Conservation (phyloP, 2,329 filamentous ascomycete species). For the Nemania bipapillata region DNA sequence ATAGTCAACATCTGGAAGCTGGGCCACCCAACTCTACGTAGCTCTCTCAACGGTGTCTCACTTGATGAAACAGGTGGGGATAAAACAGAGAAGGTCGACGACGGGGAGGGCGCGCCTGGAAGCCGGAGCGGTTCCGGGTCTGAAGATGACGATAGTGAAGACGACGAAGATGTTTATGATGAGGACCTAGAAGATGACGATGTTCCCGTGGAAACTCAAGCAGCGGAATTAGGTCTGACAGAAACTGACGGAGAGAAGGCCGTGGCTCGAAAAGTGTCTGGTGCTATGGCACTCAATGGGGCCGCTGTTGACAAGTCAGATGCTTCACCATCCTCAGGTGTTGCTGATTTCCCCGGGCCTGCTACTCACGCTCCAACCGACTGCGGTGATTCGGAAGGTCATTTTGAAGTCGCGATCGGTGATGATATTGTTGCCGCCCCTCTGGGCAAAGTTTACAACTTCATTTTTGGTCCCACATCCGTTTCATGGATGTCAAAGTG, state of each 20-base stretch:
- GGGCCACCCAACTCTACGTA: slow-evolving; percentile 89
- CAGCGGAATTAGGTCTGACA: slow-evolving; percentile 57
- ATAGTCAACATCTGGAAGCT: slow-evolving; percentile 99
- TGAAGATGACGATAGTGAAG: slow-evolving; percentile 71
- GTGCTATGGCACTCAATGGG: slow-evolving; percentile 59
- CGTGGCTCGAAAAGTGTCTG: slow-evolving; percentile 78
- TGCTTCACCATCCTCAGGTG: slow-evolving; percentile 55
- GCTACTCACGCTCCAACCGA: slow-evolving; percentile 83
- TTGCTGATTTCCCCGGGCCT: slow-evolving; percentile 84
- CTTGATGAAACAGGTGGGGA: slow-evolving; percentile 85
- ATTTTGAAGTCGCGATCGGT: slow-evolving; percentile 85
- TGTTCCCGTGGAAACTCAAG: slow-evolving; percentile 51
- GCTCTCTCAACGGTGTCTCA: slow-evolving; percentile 87
- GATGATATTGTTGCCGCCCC: slow-evolving; percentile 89
- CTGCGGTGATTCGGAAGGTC: slow-evolving; percentile 79
- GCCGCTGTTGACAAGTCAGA: slow-evolving; percentile 63
- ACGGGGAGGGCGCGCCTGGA: slow-evolving; percentile 58
- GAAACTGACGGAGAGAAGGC: slow-evolving; percentile 70
- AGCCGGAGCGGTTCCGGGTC: slow-evolving; percentile 66
- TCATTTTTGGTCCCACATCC: slow-evolving; percentile 86
- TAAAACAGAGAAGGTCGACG: slow-evolving; percentile 85
- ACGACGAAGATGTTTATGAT: slow-evolving; percentile 79
- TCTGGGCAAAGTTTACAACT: slow-evolving; percentile 87
- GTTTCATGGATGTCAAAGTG: slow-evolving; percentile 86
- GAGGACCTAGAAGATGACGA: slow-evolving; percentile 82